A percentile compares a stretch with the other conserved stretches of the same genome.
Conservation (phyloP, 202 grass and related monocot genomes). For the Carex sylvatica region DNA sequence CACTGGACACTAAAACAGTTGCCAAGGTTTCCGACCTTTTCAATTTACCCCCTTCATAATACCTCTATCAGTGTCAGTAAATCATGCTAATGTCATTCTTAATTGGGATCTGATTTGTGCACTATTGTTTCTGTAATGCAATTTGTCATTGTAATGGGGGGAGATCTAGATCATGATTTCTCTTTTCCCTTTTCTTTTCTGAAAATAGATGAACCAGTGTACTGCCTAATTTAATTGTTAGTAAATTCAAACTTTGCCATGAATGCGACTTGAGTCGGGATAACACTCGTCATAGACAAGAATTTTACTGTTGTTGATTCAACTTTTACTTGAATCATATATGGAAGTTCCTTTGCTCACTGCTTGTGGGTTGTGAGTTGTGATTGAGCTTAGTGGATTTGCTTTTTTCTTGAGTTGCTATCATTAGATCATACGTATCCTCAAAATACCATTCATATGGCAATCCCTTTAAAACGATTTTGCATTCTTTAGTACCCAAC, state of each 20-base stretch:
- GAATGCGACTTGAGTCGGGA: neutral
- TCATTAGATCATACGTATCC: neutral
- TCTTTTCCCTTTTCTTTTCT: neutral
- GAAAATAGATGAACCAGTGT: neutral
- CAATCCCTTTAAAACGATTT: neutral
- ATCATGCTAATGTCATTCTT: neutral
- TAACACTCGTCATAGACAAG: neutral
- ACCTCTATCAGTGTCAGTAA: neutral
- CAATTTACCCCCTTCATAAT: neutral
- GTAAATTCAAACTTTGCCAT: neutral
- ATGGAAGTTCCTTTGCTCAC: neutral
- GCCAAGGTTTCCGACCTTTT: conserved; percentile 52
- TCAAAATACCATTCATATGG: neutral
- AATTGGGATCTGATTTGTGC: conserved; percentile 4
- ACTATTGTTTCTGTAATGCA: neutral
- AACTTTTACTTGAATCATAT: neutral
- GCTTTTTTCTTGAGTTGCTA: neutral
- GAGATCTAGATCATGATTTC: neutral
- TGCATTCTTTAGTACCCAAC: neutral
- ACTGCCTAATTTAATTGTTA: neutral
- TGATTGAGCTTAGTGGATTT: neutral
- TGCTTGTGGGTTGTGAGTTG: neutral
- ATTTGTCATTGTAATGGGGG: neutral
- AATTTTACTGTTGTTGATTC: conserved; percentile 1
- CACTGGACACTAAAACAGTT: conserved; percentile 76